A percentile compares a stretch with the other conserved stretches of the same genome.
These are phyloP conservation scores for Hypsizygus marmoreus DNA, from an alignment of 768 basidiomycete species.

Conservation along the genomic window DNA sequence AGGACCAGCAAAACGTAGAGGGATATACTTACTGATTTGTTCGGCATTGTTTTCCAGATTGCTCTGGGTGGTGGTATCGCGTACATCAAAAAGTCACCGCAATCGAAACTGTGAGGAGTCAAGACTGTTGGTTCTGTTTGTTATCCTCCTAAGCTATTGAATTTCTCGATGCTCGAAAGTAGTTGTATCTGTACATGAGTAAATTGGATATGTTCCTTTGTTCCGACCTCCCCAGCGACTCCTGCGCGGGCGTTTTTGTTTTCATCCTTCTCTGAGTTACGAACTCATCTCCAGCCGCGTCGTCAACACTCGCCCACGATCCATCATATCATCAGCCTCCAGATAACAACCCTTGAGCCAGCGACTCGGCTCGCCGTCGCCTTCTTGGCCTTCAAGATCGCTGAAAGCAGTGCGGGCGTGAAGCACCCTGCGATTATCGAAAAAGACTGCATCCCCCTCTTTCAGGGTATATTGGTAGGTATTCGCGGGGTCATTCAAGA, in stretches of 20 bases:
- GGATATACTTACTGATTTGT: not conserved
- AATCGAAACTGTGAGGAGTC: constrained; percentile 28
- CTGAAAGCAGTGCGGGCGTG: constrained; percentile 86
- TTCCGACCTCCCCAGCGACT: not conserved
- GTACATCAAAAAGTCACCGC: constrained; percentile 51
- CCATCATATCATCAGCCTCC: constrained; percentile 65
- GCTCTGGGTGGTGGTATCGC: constrained; percentile 66
- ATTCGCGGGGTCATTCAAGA: constrained; percentile 54
- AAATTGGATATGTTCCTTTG: not conserved
- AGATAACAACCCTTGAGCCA: constrained; percentile 93
- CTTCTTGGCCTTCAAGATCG: constrained; percentile 31
- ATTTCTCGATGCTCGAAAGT: no score
- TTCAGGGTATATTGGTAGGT: constrained; percentile 65
- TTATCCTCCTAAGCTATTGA: no score
- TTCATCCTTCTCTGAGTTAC: not conserved
- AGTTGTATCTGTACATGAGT: no score
- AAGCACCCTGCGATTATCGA: constrained; percentile 89
- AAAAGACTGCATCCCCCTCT: constrained; percentile 87
- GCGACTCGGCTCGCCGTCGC: constrained; percentile 57
- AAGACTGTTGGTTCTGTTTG: no score
- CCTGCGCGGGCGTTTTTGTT: no score
- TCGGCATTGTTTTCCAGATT: constrained; percentile 35
- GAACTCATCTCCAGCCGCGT: constrained; percentile 23
- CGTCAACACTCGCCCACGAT: constrained; percentile 57
- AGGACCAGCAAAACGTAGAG: constrained; percentile 2